Conservation (phyloP, 306 rosid genomes). For the Cicer arietinum region DNA sequence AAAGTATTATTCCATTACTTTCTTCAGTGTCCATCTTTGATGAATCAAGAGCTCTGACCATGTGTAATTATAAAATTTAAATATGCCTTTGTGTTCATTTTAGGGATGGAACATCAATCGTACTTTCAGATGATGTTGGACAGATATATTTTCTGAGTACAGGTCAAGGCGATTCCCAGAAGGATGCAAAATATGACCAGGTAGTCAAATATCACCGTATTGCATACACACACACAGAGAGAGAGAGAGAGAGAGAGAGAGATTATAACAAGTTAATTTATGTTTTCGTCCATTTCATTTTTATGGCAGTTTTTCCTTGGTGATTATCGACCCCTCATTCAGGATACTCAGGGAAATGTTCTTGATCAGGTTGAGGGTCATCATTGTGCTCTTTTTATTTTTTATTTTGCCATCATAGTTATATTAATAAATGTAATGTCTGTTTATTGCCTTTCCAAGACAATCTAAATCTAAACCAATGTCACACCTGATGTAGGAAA, state of each 20-base stretch:
- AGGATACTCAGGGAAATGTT: constrained; percentile 70
- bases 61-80: constrained; percentile 4
- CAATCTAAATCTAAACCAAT: constrained; percentile 28
- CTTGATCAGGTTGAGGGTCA: constrained; percentile 74
- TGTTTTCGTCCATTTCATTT: constrained; percentile 43
- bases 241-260: neutral
- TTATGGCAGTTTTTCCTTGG: constrained; percentile 83
- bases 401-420: constrained; percentile 35
- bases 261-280: constrained; percentile 32
- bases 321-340: constrained; percentile 83
- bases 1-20: too few species aligned
- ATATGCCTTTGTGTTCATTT: constrained; percentile 33
- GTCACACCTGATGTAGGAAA: constrained; percentile 63
- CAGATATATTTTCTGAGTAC: constrained; percentile 86
- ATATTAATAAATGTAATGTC: constrained; percentile 18
- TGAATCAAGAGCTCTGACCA: constrained; percentile 25
- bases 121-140: constrained; percentile 91
- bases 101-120: constrained; percentile 95
- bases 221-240: neutral
- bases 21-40: constrained; percentile 10
- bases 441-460: constrained; percentile 16
- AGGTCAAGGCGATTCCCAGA: constrained; percentile 89
- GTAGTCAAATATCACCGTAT: constrained; percentile 50
- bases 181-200: constrained; percentile 90
- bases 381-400: constrained; percentile 34